Evolutionary conservation across 225 moss, liverwort and hornwort species (phyloP).

Genomic region (Pleurozium schreberi): DNA sequence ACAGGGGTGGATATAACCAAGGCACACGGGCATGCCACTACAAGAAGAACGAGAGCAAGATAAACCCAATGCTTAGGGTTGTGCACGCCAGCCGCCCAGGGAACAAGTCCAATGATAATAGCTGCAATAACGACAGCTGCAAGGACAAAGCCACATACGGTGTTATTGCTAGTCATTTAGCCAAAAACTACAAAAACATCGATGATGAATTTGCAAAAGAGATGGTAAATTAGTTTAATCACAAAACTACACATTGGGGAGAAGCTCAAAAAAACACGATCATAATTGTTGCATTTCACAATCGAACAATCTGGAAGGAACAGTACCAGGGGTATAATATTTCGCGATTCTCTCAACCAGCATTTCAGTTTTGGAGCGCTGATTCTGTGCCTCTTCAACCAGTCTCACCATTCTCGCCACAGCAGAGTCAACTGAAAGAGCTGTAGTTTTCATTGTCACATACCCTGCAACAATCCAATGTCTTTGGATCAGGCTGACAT

Average conservation of each 20-base stretch:
- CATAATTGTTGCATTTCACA: not conserved
- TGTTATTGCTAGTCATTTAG: not conserved
- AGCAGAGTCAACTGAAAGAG: constrained; percentile 77
- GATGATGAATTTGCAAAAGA: not conserved
- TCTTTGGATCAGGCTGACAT: not conserved
- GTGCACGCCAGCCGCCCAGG: constrained; percentile 63
- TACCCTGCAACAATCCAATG: constrained; percentile 35
- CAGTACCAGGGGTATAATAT: constrained; percentile 80
- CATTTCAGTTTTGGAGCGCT: constrained; percentile 79
- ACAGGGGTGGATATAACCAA: constrained; percentile 95
- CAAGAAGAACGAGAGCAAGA: constrained; percentile 79
- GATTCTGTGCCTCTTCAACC: constrained; percentile 81
- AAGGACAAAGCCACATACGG: not conserved
- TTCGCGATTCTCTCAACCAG: constrained; percentile 82
- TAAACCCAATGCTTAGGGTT: constrained; percentile 68
- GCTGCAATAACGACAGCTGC: constrained; percentile 76
- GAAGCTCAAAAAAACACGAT: not conserved
- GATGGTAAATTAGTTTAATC: not conserved
- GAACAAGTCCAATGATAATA: constrained; percentile 56
- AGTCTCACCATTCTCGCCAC: constrained; percentile 92
- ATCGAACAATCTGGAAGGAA: not conserved
- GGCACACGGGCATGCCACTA: constrained; percentile 90
- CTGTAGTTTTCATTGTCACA: constrained; percentile 67
- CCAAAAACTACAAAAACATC: not conserved
- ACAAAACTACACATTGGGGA: not conserved